phyloP scores from a whole-genome alignment of 495 filamentous ascomycete genomes.

The Baudoinia panamericana region DNA sequence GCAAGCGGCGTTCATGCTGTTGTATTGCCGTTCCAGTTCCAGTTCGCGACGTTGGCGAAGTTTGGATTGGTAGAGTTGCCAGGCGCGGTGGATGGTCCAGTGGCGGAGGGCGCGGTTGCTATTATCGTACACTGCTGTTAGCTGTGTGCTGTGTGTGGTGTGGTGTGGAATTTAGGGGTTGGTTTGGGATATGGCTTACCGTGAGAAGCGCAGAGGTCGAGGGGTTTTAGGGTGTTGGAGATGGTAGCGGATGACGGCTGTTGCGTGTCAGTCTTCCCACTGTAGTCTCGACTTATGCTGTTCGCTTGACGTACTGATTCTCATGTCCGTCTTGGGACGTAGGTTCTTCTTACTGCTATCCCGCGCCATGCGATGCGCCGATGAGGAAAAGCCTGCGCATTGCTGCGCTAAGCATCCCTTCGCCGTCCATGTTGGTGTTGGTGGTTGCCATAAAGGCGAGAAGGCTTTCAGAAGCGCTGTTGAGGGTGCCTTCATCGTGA shows the following conservation, averaged over 20 bases:
- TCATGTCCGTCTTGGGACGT: slow-evolving; percentile 19
- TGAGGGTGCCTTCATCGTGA: slow-evolving; percentile 15
- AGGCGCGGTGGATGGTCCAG: slow-evolving; percentile 98
- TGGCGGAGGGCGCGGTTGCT: slow-evolving; percentile 73
- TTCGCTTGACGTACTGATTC: slow-evolving; percentile 38
- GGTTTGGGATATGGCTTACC: slow-evolving; percentile 24
- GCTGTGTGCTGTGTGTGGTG: background rate
- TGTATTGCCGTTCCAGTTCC: slow-evolving; percentile 60
- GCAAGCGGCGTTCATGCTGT: slow-evolving; percentile 65
- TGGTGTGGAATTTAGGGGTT: background rate
- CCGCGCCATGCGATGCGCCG: slow-evolving; percentile 8
- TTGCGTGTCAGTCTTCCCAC: too few relatives aligned
- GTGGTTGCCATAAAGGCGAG: slow-evolving; percentile 6
- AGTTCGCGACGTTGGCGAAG: slow-evolving; percentile 45
- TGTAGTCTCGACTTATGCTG: too few relatives aligned
- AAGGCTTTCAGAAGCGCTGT: slow-evolving; percentile 14
- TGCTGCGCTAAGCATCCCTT: slow-evolving; percentile 12
- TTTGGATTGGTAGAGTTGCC: slow-evolving; percentile 57
- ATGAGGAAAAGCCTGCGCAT: slow-evolving; percentile 20
- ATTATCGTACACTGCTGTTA: background rate
- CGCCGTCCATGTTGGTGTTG: slow-evolving; percentile 6
- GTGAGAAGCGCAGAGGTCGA: slow-evolving; percentile 71
- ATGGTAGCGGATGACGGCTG: slow-evolving; percentile 53
- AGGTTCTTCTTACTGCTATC: too few relatives aligned
- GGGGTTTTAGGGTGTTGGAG: slow-evolving; percentile 53